These are phyloP conservation scores for Ceratonia siliqua DNA, from an alignment of 306 rosid genomes.

Conservation along the genomic window DNA sequence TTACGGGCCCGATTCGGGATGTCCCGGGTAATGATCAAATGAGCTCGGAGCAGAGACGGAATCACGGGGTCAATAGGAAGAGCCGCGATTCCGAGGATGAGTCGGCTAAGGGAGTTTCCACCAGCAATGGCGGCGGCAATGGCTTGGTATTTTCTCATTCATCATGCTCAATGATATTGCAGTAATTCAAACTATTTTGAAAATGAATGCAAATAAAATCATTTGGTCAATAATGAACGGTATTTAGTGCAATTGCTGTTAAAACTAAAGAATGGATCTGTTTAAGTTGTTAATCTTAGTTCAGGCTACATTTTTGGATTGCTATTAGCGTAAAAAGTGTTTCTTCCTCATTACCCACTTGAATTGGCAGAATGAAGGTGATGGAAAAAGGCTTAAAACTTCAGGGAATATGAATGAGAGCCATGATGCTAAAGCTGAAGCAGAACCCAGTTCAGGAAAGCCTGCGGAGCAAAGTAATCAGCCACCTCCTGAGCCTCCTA, in stretches of 20 bases:
- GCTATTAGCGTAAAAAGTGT: neutral
- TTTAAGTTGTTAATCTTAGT: neutral
- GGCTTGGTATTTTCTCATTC: constrained; percentile 50
- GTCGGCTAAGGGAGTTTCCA: constrained; percentile 52
- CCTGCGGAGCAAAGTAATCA: constrained; percentile 53
- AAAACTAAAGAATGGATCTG: constrained; percentile 26
- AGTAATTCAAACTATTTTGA: neutral
- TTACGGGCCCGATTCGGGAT: constrained; percentile 43
- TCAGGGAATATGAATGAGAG: constrained; percentile 48
- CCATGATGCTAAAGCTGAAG: constrained; percentile 52
- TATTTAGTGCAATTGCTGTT: neutral
- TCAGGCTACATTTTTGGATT: neutral
- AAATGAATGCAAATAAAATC: neutral
- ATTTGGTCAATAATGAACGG: no score
- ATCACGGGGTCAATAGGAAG: constrained; percentile 46
- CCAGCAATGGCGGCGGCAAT: constrained; percentile 55
- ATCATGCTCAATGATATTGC: neutral
- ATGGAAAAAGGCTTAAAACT: constrained; percentile 60
- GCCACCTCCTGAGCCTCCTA: constrained; percentile 63
- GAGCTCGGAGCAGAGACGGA: constrained; percentile 41
- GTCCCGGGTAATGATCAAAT: constrained; percentile 41
- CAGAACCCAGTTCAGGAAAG: constrained; percentile 76
- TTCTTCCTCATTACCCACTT: neutral
- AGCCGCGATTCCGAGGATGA: constrained; percentile 57
- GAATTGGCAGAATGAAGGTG: constrained; percentile 52